Evolutionary conservation across 2,329 filamentous ascomycete genomes (phyloP).

Genomic region (Trichoderma brevicompactum): DNA sequence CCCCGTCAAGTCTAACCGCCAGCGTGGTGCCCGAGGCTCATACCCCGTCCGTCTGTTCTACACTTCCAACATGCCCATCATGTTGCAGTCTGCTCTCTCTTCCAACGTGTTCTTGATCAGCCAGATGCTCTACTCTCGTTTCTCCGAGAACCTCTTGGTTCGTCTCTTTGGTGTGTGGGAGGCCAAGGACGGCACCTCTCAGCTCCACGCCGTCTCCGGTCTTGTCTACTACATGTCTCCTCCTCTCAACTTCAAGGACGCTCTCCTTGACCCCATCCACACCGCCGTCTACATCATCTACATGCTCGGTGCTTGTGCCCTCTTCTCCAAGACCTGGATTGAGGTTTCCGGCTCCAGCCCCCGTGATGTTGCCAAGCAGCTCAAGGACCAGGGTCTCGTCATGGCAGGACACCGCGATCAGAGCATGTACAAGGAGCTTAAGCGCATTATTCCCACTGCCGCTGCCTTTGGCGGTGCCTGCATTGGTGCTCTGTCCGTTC

Average conservation of each 20-base stretch:
- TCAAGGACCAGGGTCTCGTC: slow-evolving; percentile 98
- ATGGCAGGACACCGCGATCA: slow-evolving; percentile 99
- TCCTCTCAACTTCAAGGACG: slow-evolving; percentile 95
- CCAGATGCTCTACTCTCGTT: slow-evolving; percentile 99
- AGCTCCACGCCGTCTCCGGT: slow-evolving; percentile 91
- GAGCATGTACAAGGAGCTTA: slow-evolving; percentile 99
- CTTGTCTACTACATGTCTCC: slow-evolving; percentile 99
- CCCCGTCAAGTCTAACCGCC: slow-evolving; percentile 98
- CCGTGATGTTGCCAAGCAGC: slow-evolving; percentile 97
- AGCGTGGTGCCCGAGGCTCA: slow-evolving; percentile 96
- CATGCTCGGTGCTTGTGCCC: slow-evolving; percentile 95
- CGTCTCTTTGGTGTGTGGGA: slow-evolving; percentile 98
- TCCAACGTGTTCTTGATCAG: slow-evolving; percentile 99
- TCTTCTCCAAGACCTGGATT: slow-evolving; percentile 99
- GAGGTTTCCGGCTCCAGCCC: slow-evolving; percentile 98
- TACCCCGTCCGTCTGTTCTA: slow-evolving; percentile 99
- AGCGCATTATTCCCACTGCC: slow-evolving; percentile 97
- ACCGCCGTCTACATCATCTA: slow-evolving; percentile 94
- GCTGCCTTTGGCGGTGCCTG: slow-evolving; percentile 98
- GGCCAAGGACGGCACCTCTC: slow-evolving; percentile 91
- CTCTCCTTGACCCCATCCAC: slow-evolving; percentile 94
- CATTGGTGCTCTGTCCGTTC: slow-evolving; percentile 95
- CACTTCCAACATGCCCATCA: slow-evolving; percentile 99
- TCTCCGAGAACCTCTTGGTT: slow-evolving; percentile 98
- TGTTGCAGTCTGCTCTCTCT: slow-evolving; percentile 97